These are phyloP conservation scores for Guadua angustifolia DNA, from an alignment of 176 grass and related monocot genomes.

Conservation along the genomic window DNA sequence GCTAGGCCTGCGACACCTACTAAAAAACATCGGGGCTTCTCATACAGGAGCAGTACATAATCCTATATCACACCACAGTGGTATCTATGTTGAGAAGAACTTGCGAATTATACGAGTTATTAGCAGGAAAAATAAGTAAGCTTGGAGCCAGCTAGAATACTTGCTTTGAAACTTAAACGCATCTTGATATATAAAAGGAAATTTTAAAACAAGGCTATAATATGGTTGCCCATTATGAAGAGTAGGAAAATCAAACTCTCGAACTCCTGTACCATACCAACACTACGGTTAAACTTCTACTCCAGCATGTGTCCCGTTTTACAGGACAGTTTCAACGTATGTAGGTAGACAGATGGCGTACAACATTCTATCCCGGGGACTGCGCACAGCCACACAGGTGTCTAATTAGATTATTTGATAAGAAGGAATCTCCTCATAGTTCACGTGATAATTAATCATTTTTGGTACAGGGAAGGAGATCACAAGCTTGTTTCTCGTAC, in stretches of 20 bases:
- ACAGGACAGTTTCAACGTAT: constrained; percentile 1
- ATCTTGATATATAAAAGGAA: not conserved
- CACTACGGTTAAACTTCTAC: not conserved
- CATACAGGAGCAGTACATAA: not conserved
- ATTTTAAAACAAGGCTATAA: not conserved
- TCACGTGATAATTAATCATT: constrained; percentile 46
- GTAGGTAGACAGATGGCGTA: constrained; percentile 9
- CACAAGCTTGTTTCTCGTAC: constrained; percentile 28
- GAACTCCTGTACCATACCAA: not conserved
- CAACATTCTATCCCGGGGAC: constrained; percentile 16
- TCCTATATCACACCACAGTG: not conserved
- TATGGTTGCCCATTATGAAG: not conserved
- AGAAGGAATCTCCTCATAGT: constrained; percentile 28
- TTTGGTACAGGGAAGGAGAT: constrained; percentile 14
- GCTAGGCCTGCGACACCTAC: constrained; percentile 23
- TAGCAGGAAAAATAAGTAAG: not conserved
- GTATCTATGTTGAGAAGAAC: not conserved
- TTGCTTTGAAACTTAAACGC: not conserved
- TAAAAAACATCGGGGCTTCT: constrained; percentile 13
- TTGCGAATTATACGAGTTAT: not conserved
- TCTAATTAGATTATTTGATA: constrained; percentile 30
- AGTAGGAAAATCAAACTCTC: not conserved
- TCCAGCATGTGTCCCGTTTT: not conserved
- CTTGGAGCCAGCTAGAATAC: not conserved
- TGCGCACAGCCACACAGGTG: constrained; percentile 47